Conservation (phyloP, 1,139 yeast species). For the Geotrichum carabidarum region DNA sequence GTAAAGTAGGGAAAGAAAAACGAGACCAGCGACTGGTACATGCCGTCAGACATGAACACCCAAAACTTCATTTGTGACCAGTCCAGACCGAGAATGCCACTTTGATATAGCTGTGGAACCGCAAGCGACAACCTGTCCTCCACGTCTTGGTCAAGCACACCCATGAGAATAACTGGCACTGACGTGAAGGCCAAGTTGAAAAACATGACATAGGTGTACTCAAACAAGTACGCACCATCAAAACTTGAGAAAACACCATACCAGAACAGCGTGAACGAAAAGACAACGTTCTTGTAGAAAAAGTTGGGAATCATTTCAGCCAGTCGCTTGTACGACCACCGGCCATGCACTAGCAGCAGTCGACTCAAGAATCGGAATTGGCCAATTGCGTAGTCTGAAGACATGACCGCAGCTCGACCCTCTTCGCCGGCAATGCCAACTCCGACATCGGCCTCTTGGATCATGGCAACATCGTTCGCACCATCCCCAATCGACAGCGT, state of each 20-base stretch:
- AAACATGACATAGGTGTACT: constrained; percentile 86
- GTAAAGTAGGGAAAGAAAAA: constrained; percentile 80
- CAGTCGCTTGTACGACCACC: constrained; percentile 91
- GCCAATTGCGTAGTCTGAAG: constrained; percentile 94
- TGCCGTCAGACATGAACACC: constrained; percentile 77
- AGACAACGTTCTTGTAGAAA: constrained; percentile 86
- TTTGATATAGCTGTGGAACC: constrained; percentile 80
- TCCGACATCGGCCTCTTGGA: constrained; percentile 96
- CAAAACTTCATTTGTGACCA: constrained; percentile 78
- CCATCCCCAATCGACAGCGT: constrained; percentile 96
- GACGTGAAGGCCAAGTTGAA: constrained; percentile 94
- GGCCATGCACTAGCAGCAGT: constrained; percentile 81
- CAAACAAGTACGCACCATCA: constrained; percentile 89
- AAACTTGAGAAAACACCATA: constrained; percentile 78
- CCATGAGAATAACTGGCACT: constrained; percentile 84
- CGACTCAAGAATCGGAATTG: constrained; percentile 82
- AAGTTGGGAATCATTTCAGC: constrained; percentile 92
- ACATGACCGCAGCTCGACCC: constrained; percentile 99
- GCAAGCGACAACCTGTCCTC: constrained; percentile 69
- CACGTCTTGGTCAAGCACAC: constrained; percentile 90
- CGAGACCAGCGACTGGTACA: constrained; percentile 63
- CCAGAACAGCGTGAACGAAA: constrained; percentile 87
- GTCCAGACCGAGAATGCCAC: constrained; percentile 77
- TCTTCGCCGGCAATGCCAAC: constrained; percentile 98
- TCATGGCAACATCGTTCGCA: constrained; percentile 98